phyloP scores from a whole-genome alignment of 2,329 filamentous ascomycete species.

The Epichloe brachyelytri region DNA sequence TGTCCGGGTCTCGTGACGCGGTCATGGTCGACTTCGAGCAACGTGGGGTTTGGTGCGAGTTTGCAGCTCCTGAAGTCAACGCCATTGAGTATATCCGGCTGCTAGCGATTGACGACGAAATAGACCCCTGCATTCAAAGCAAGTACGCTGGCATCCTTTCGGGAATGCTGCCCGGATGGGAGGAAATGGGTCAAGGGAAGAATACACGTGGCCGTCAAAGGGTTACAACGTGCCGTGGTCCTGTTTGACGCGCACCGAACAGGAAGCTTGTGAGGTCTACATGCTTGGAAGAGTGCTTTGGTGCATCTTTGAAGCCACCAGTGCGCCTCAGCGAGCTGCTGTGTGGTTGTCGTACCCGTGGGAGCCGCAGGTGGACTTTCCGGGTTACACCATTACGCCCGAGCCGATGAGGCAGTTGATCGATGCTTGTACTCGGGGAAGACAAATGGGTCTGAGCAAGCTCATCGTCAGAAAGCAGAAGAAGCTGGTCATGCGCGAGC shows the following conservation, averaged over 20 bases:
- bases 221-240: constrained; percentile 47
- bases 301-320: constrained; percentile 50
- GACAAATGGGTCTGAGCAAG: constrained; percentile 30
- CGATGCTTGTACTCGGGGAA: constrained; percentile 37
- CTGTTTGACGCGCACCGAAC: constrained; percentile 35
- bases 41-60: constrained; percentile 49
- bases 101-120: constrained; percentile 35
- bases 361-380: constrained; percentile 44
- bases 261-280: constrained; percentile 47
- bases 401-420: constrained; percentile 32
- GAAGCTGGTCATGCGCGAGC: constrained; percentile 30
- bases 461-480: constrained; percentile 32
- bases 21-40: constrained; percentile 52
- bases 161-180: constrained; percentile 34
- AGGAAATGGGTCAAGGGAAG: constrained; percentile 26
- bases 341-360: constrained; percentile 47
- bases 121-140: constrained; percentile 24
- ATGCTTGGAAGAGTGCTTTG: constrained; percentile 49
- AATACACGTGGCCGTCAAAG: constrained; percentile 32
- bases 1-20: constrained; percentile 32
- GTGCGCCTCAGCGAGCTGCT: constrained; percentile 41
- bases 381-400: constrained; percentile 36
- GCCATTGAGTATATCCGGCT: constrained; percentile 44
- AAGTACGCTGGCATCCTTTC: constrained; percentile 30
- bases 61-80: constrained; percentile 47